A percentile compares a stretch with the other conserved stretches of the same genome.
Conservation (phyloP, 192 early-diverging fungal genomes). For the Umbelopsis vinacea region DNA sequence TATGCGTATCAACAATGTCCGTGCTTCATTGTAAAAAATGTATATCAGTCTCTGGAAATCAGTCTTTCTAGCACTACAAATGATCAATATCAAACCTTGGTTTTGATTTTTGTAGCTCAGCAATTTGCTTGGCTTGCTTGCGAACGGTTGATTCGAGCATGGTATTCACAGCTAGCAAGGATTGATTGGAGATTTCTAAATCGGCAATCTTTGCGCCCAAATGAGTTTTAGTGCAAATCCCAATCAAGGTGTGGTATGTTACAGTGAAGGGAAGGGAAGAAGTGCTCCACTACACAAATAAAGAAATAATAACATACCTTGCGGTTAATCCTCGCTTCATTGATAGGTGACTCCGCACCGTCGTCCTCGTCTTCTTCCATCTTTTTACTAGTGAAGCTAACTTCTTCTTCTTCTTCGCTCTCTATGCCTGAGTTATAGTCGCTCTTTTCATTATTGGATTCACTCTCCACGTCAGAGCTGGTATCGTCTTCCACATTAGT, state of each 20-base stretch:
- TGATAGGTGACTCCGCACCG: not conserved
- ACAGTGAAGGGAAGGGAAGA: too few relatives aligned
- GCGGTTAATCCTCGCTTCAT: conserved; percentile 6
- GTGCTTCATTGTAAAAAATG: conserved; percentile 5
- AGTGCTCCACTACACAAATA: too few relatives aligned
- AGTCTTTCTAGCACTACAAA: not conserved
- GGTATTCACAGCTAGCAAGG: conserved; percentile 52
- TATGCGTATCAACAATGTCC: not conserved
- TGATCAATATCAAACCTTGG: conserved; percentile 33
- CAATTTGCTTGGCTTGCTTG: conserved; percentile 53
- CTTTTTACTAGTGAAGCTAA: not conserved
- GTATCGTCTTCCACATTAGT: conserved; percentile 1
- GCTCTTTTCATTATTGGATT: not conserved
- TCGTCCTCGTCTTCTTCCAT: not conserved
- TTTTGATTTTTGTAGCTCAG: conserved; percentile 47
- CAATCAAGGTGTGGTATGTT: too few relatives aligned
- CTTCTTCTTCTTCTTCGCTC: not conserved
- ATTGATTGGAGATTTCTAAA: conserved; percentile 61
- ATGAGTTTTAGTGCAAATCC: not conserved
- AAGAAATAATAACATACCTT: not conserved
- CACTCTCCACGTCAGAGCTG: not conserved
- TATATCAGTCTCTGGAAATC: not conserved
- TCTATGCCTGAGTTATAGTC: not conserved
- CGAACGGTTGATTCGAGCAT: conserved; percentile 54
- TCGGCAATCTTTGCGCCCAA: conserved; percentile 46